Evolutionary conservation across 495 filamentous ascomycete genomes (phyloP).

Genomic region (Delitschia confertaspora): DNA sequence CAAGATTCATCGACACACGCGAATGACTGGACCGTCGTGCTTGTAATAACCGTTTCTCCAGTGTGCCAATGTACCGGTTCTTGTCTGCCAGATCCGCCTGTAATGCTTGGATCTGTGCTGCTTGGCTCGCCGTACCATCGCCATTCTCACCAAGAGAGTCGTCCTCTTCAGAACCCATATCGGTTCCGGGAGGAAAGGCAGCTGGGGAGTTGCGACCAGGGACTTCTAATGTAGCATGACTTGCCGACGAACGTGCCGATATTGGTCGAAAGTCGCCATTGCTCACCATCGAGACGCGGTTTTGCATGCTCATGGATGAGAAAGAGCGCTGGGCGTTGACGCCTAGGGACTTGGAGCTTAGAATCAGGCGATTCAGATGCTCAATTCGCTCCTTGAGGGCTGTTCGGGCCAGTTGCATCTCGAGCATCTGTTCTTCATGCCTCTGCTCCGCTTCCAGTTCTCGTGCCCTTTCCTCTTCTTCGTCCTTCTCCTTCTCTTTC

Average conservation of each 20-base stretch:
- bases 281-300: slow-evolving; percentile 50
- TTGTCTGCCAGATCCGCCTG: slow-evolving; percentile 92
- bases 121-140: slow-evolving; percentile 73
- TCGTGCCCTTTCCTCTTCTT: slow-evolving; percentile 55
- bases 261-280: slow-evolving; percentile 39
- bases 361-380: slow-evolving; percentile 89
- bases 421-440: slow-evolving; percentile 93
- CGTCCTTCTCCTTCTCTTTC: slow-evolving; percentile 44
- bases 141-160: slow-evolving; percentile 70
- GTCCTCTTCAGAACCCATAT: slow-evolving; percentile 44
- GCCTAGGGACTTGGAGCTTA: slow-evolving; percentile 89
- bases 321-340: slow-evolving; percentile 71
- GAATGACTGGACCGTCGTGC: slow-evolving; percentile 85
- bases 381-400: slow-evolving; percentile 96
- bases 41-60: slow-evolving; percentile 87
- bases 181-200: slow-evolving; percentile 3
- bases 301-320: slow-evolving; percentile 62
- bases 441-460: slow-evolving; percentile 75
- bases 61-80: slow-evolving; percentile 87
- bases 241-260: slow-evolving; percentile 59
- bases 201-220: slow-evolving; percentile 12
- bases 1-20: slow-evolving; percentile 63
- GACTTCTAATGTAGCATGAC: slow-evolving; percentile 25
- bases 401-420: slow-evolving; percentile 94
- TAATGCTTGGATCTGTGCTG: slow-evolving; percentile 74